Evolutionary conservation across 345 rosid genomes (phyloP).

Genomic region (Populus simonii): DNA sequence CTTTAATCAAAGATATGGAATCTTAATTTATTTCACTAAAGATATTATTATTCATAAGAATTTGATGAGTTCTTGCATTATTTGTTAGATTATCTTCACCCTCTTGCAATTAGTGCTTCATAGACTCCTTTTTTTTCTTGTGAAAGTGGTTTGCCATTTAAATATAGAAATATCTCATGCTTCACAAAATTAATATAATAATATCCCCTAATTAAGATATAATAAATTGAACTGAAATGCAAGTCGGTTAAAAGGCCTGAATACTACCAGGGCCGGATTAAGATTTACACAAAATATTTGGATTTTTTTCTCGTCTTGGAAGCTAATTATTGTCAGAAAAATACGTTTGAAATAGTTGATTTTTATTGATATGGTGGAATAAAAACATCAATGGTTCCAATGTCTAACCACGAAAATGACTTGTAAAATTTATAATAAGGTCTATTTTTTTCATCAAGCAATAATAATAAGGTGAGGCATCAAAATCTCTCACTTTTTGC

Average conservation of each 20-base stretch:
- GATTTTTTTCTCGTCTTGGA: no score
- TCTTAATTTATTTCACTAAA: not conserved
- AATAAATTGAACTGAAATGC: not conserved
- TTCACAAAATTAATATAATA: not conserved
- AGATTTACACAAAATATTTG: no score
- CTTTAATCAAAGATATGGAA: not conserved
- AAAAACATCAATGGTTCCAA: slow-evolving; percentile 34
- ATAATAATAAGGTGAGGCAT: slow-evolving; percentile 18
- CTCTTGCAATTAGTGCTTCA: not conserved
- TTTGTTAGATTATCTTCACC: no score
- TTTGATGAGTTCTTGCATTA: not conserved
- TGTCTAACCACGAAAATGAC: slow-evolving; percentile 28
- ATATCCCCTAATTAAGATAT: not conserved
- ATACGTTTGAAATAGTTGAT: no score
- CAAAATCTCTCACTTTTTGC: slow-evolving; percentile 34
- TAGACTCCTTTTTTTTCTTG: not conserved
- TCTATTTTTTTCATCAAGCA: not conserved
- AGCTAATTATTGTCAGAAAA: no score
- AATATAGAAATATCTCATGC: not conserved
- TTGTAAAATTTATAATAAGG: not conserved
- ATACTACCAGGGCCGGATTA: no score
- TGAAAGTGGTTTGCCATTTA: not conserved
- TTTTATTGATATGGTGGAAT: slow-evolving; percentile 21
- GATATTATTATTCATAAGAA: not conserved
- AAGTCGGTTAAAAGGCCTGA: no score